Percentiles rank a stretch among this genome's conserved stretches.
Conservation (phyloP, 2,329 filamentous ascomycete genomes). For the Colletotrichum sp. region DNA sequence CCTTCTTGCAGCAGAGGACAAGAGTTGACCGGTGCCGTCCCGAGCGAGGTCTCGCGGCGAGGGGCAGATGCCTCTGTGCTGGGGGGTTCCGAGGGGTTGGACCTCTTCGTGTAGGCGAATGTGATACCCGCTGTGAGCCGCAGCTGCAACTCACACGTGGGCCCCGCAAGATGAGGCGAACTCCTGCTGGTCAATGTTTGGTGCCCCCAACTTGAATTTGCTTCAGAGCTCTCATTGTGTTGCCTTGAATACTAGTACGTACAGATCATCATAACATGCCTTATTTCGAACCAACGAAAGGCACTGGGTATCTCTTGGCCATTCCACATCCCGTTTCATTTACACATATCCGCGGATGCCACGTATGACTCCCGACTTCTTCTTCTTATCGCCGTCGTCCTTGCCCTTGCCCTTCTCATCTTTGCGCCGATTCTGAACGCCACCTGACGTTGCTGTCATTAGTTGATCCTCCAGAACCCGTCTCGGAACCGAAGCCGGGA, state of each 20-base stretch:
- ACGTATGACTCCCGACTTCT: conserved; percentile 43
- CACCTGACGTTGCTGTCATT: conserved; percentile 37
- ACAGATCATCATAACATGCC: background rate
- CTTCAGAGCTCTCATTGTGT: background rate
- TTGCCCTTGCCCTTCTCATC: conserved; percentile 54
- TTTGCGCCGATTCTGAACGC: conserved; percentile 53
- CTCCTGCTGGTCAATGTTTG: background rate
- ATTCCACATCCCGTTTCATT: background rate
- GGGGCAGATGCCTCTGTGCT: background rate
- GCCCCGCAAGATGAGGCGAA: background rate
- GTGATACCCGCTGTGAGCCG: background rate
- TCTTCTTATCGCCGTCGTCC: conserved; percentile 45
- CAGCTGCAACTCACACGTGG: background rate
- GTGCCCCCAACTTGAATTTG: background rate
- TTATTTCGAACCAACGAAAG: background rate
- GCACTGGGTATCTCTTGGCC: background rate
- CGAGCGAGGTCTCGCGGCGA: background rate
- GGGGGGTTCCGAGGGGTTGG: background rate
- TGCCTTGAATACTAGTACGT: background rate
- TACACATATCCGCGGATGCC: conserved; percentile 44
- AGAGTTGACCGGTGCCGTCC: background rate
- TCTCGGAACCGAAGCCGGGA: conserved; percentile 21
- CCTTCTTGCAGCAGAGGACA: background rate
- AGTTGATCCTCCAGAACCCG: conserved; percentile 32
- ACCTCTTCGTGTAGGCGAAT: background rate